Conservation (phyloP, 176 grass and related monocot species). For the Raddia guianensis region DNA sequence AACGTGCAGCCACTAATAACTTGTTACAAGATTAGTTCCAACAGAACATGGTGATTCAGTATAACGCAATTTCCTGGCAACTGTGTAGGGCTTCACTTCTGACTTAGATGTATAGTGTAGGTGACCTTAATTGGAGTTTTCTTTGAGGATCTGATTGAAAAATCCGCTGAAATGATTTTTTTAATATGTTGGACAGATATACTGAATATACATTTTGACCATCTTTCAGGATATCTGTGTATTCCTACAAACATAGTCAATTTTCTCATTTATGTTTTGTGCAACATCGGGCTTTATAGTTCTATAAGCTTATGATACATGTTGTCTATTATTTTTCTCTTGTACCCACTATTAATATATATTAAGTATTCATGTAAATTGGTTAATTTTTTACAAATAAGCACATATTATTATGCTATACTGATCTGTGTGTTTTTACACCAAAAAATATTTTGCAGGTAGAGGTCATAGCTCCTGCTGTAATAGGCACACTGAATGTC, state of each 20-base stretch:
- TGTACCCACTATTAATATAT: not conserved
- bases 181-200: not conserved
- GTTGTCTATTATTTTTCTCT: not conserved
- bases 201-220: not conserved
- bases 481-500: slow-evolving; percentile 80
- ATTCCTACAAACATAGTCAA: not conserved
- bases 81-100: not conserved
- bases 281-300: not conserved
- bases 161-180: not conserved
- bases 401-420: not conserved
- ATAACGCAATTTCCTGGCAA: not conserved
- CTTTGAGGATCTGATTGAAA: not conserved
- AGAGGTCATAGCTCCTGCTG: slow-evolving; percentile 66
- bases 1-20: too few species aligned
- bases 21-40: too few species aligned
- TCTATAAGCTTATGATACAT: not conserved
- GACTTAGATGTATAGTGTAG: not conserved
- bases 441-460: slow-evolving; percentile 36
- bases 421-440: not conserved
- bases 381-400: not conserved
- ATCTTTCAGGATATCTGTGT: not conserved
- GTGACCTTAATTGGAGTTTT: not conserved
- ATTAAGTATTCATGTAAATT: not conserved
- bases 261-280: not conserved
- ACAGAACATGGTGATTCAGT: not conserved